Percentiles rank a stretch among this genome's conserved stretches.
These are phyloP conservation scores for Elymus sibiricus DNA, from an alignment of 176 grass and related monocot species.

Conservation along the genomic window DNA sequence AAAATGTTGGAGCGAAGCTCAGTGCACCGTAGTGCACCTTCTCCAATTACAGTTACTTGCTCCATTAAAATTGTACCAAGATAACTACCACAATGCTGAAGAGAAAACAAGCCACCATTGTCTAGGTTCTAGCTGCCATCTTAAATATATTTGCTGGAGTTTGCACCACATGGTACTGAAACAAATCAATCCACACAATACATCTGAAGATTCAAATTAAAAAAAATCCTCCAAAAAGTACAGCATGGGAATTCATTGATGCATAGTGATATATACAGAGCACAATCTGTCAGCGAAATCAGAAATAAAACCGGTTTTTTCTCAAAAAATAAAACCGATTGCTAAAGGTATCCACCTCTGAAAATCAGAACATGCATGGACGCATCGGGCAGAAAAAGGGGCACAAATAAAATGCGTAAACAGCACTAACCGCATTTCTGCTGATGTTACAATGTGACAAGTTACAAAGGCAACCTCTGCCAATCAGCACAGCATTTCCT, in stretches of 20 bases:
- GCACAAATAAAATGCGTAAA: neutral
- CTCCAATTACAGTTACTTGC: slow-evolving; percentile 3
- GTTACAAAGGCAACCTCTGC: too few species aligned
- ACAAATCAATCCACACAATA: neutral
- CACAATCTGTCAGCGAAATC: neutral
- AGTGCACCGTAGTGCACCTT: neutral
- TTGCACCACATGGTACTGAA: neutral
- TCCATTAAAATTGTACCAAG: too few species aligned
- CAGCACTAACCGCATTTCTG: too few species aligned
- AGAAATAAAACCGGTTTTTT: neutral
- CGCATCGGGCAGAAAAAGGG: neutral
- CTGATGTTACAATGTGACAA: too few species aligned
- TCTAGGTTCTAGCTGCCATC: neutral
- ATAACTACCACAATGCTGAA: neutral
- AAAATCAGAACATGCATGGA: neutral
- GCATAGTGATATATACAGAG: neutral
- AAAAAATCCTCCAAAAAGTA: neutral
- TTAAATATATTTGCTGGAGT: neutral
- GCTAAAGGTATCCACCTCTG: neutral
- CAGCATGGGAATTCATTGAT: neutral
- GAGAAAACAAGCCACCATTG: neutral
- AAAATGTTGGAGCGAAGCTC: neutral
- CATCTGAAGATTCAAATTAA: neutral
- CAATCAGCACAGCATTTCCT: too few species aligned
- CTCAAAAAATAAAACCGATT: neutral